Percentiles rank a stretch among this genome's conserved stretches.
Conservation (phyloP, 495 filamentous ascomycete species). For the Penicillium lividum region DNA sequence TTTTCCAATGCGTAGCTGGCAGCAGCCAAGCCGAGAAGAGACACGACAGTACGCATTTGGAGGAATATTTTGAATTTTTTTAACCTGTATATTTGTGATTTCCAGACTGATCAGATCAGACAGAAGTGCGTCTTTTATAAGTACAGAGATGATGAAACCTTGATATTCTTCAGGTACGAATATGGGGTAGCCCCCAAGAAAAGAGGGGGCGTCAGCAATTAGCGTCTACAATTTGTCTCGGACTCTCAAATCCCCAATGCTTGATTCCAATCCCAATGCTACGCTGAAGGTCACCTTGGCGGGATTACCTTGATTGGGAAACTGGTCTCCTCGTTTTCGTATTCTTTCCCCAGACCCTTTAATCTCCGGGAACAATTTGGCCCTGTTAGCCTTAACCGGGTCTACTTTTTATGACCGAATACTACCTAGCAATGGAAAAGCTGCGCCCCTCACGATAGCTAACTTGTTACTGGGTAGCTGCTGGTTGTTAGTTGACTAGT, state of each 20-base stretch:
- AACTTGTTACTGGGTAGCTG: too few species aligned
- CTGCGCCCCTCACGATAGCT: too few species aligned
- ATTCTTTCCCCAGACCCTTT: neutral
- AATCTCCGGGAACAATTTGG: neutral
- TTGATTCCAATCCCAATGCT: neutral
- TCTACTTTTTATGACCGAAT: neutral
- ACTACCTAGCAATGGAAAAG: neutral
- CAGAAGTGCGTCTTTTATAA: too few species aligned
- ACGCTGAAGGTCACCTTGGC: neutral
- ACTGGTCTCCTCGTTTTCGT: neutral
- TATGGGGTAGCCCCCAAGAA: too few species aligned
- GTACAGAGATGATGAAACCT: too few species aligned
- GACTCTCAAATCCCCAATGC: neutral
- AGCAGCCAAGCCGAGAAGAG: slow-evolving; percentile 17
- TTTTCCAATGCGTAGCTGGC: slow-evolving; percentile 19
- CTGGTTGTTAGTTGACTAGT: too few species aligned
- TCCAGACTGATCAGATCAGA: too few species aligned
- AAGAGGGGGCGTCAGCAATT: neutral
- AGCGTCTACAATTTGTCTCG: neutral
- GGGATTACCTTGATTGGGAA: neutral
- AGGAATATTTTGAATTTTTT: neutral
- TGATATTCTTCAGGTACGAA: too few species aligned
- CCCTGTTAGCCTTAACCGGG: neutral
- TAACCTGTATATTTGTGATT: too few species aligned
- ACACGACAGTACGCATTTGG: neutral